Conservation (phyloP, 805 yeast species). For the Starmera pachycereana region DNA sequence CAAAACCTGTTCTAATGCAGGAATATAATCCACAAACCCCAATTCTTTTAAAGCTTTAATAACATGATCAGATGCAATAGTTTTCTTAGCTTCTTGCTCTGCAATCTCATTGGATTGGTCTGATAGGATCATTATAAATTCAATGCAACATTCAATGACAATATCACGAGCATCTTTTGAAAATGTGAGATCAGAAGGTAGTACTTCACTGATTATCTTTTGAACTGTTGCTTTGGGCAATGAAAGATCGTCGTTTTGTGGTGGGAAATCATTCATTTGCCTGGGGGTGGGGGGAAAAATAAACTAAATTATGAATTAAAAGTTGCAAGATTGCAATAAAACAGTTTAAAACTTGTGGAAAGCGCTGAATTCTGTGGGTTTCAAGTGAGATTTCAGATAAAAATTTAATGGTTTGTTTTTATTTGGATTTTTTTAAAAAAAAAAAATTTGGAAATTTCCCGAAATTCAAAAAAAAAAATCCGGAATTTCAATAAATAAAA, state of each 20-base stretch:
- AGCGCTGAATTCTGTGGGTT: not conserved
- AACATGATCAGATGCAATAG: slow-evolving; percentile 95
- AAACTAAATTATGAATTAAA: not conserved
- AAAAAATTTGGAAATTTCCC: no score
- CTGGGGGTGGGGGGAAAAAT: no score
- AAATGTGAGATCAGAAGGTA: slow-evolving; percentile 81
- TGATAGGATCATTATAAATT: slow-evolving; percentile 88
- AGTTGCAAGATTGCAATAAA: slow-evolving; percentile 1
- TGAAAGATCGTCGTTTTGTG: slow-evolving; percentile 21
- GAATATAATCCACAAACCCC: slow-evolving; percentile 80
- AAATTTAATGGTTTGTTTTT: no score
- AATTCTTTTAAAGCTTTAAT: slow-evolving; percentile 78
- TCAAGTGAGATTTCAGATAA: not conserved
- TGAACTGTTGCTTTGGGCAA: slow-evolving; percentile 72
- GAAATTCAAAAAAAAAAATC: no score
- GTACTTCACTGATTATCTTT: slow-evolving; percentile 81
- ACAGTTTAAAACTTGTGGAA: no score
- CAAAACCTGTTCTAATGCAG: slow-evolving; percentile 68
- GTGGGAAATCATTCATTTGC: no score
- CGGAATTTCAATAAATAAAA: no score
- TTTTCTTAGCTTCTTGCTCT: slow-evolving; percentile 90
- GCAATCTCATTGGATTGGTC: slow-evolving; percentile 95
- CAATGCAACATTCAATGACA: slow-evolving; percentile 91
- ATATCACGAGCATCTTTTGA: slow-evolving; percentile 93
- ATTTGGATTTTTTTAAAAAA: no score